Conservation (phyloP, 495 filamentous ascomycete genomes). For the Xylaria venustula region DNA sequence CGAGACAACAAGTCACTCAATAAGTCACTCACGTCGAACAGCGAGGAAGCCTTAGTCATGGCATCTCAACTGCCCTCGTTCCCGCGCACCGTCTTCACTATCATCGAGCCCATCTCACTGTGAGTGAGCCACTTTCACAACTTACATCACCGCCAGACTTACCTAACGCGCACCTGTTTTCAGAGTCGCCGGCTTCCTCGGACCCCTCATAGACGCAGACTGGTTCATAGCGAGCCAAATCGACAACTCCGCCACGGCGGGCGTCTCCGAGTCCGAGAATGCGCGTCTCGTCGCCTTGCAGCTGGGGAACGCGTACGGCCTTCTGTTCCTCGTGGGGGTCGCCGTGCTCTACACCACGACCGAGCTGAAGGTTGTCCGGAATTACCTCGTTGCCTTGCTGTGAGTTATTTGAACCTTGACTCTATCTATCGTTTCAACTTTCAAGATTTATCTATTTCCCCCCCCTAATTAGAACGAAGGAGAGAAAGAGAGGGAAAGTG, state of each 20-base stretch:
- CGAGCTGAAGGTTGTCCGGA: conserved; percentile 63
- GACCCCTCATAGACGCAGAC: conserved; percentile 53
- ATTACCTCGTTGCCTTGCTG: conserved; percentile 64
- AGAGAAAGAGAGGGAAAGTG: too few species aligned
- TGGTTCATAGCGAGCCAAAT: conserved; percentile 64
- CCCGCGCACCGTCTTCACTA: conserved; percentile 54
- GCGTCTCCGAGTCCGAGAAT: conserved; percentile 24
- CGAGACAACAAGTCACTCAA: not conserved
- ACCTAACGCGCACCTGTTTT: too few species aligned
- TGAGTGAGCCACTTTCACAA: conserved; percentile 33
- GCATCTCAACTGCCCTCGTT: conserved; percentile 49
- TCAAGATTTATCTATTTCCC: too few species aligned
- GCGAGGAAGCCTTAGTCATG: conserved; percentile 38
- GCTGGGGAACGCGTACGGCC: conserved; percentile 65
- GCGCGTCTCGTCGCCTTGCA: conserved; percentile 44
- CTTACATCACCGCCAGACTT: conserved; percentile 6
- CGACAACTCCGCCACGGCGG: conserved; percentile 23
- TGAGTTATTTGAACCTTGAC: too few species aligned
- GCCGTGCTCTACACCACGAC: conserved; percentile 60
- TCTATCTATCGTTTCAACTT: too few species aligned
- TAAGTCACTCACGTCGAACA: not conserved
- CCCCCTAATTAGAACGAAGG: too few species aligned
- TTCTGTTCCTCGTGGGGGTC: conserved; percentile 62
- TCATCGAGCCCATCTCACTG: conserved; percentile 70
- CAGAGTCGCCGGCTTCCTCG: conserved; percentile 54